Evolutionary conservation across 495 filamentous ascomycete genomes (phyloP).

Genomic region (Hypoxylon fragiforme): DNA sequence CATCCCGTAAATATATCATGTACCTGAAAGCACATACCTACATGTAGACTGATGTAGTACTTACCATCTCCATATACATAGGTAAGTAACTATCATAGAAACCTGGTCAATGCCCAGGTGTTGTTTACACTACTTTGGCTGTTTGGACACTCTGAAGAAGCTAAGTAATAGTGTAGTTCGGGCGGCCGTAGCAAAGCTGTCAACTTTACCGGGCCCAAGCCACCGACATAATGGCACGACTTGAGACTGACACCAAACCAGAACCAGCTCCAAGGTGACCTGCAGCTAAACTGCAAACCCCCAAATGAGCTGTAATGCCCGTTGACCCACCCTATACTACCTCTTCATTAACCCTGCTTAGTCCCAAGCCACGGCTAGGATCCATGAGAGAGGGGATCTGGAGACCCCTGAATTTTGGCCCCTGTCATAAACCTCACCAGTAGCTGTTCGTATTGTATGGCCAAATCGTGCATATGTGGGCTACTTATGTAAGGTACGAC

Average conservation of each 20-base stretch:
- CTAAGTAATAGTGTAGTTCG: slow-evolving; percentile 3
- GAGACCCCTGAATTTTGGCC: slow-evolving; percentile 28
- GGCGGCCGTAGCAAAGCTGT: slow-evolving; percentile 13
- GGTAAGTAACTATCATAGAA: not conserved
- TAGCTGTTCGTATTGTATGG: slow-evolving; percentile 14
- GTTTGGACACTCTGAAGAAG: slow-evolving; percentile 12
- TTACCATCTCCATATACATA: not conserved
- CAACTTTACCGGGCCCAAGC: slow-evolving; percentile 21
- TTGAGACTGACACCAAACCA: slow-evolving; percentile 14
- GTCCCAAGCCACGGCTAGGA: slow-evolving; percentile 21
- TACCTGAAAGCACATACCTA: not conserved
- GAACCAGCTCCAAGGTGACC: slow-evolving; percentile 20
- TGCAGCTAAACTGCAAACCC: slow-evolving; percentile 26
- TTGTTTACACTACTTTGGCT: too few species aligned
- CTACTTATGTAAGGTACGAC: slow-evolving; percentile 26
- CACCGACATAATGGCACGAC: slow-evolving; percentile 27
- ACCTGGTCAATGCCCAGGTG: too few species aligned
- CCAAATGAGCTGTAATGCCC: slow-evolving; percentile 29
- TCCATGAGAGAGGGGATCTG: slow-evolving; percentile 17
- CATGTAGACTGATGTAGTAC: not conserved
- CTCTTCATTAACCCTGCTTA: not conserved
- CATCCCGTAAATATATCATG: too few species aligned
- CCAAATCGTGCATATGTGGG: slow-evolving; percentile 1
- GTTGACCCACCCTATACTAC: slow-evolving; percentile 21
- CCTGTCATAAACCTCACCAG: slow-evolving; percentile 20